These are phyloP conservation scores for Trametes hirsuta DNA, from an alignment of 1,284 basidiomycete genomes.

Conservation along the genomic window DNA sequence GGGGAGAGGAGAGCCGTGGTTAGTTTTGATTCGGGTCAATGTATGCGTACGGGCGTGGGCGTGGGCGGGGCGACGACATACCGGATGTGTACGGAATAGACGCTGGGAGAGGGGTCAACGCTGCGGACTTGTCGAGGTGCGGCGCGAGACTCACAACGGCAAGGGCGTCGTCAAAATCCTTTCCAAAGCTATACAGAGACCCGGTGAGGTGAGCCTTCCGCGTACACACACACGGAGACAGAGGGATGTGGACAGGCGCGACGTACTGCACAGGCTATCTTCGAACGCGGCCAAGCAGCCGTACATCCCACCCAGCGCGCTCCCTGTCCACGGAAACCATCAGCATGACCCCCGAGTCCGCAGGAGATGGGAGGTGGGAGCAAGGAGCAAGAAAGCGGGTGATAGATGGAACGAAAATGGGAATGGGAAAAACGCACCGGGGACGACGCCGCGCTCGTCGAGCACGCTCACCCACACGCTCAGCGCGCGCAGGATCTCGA, in stretches of 20 bases:
- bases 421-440: conserved; percentile 38
- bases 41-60: too few relatives aligned
- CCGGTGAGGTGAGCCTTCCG: background rate
- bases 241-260: background rate
- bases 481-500: conserved; percentile 55
- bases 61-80: conserved; percentile 7
- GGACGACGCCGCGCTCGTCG: conserved; percentile 57
- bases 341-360: too few relatives aligned
- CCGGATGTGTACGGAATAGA: conserved; percentile 66
- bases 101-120: conserved; percentile 39
- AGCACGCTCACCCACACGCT: conserved; percentile 62
- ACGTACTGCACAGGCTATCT: conserved; percentile 53
- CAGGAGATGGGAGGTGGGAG: too few relatives aligned
- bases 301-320: conserved; percentile 54
- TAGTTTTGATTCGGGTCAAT: too few relatives aligned
- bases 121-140: background rate
- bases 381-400: too few relatives aligned
- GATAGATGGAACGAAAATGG: too few relatives aligned
- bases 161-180: conserved; percentile 64
- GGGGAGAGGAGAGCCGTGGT: too few relatives aligned
- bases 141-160: conserved; percentile 53
- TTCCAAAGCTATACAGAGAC: conserved; percentile 47
- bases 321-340: conserved; percentile 33
- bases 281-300: conserved; percentile 53
- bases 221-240: background rate